Evolutionary conservation across 176 grass and related monocot genomes (phyloP), one percentile per base, ranked within the genome.

Genomic region (Bothriochloa decipiens): DNA sequence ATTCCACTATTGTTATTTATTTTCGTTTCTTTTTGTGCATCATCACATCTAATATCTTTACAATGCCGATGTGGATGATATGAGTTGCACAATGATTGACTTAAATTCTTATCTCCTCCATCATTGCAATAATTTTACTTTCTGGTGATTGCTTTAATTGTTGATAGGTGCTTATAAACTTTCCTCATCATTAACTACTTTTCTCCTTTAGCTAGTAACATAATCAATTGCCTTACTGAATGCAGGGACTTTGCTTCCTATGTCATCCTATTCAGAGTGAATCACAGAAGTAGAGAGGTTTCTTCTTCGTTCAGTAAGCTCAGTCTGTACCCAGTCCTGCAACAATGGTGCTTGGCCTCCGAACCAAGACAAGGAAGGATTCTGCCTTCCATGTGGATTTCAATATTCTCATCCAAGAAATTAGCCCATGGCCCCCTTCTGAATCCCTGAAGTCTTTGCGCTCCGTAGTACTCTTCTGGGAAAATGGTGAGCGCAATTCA

Each of bases 341-440:
- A 95, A 28, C 81, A 78, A 95, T 94, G 93, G 91, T 98, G 87
- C 37, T 95, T 14, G 93, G 96, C 32, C 93, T 98, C 72, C 87
- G 93, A 65, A 85, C 83, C 18, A 98, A 95, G 88, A 89, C 91
- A 20, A 95, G 85, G 73, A 98, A 90, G 65, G 88, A 89, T 68
- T 33, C 85, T 8, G 32, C 93, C 36, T 77, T 95, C 73, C 91
- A 92, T 75, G 87, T 94, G 29, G 90, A 98, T 60, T 98, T 95
- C 86, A 82, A 90, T 60, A 95, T 98, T 67, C 57, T 88, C 70
- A 92, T 98, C 45, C 91, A 92, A 86, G 96, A 98, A 93, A 93
- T 98, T 32, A 93, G 94, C 58, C 93, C 96, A 76, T 98, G 96
- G 96, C 96, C 93, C 3, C 89, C 96, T 72, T 95, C 93, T 62